phyloP scores from a whole-genome alignment of 2,329 filamentous ascomycete genomes.

The Sporothrix variecibatus region DNA sequence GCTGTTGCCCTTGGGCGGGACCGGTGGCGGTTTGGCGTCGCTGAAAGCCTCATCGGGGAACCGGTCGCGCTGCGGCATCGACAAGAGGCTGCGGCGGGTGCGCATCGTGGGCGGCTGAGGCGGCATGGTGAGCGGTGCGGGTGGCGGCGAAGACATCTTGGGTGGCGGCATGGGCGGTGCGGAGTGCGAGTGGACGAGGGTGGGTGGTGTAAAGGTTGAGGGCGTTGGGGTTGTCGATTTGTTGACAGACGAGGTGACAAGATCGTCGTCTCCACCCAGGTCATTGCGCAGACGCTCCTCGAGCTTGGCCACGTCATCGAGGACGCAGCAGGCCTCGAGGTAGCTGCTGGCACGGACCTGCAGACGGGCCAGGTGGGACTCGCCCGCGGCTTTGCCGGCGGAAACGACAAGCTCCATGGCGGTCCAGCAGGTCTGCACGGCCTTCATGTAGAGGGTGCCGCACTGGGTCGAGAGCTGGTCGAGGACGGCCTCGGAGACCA shows the following conservation, averaged over 20 bases:
- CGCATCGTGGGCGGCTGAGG: constrained; percentile 7
- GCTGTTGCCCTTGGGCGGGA: constrained; percentile 28
- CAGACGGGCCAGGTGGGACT: constrained; percentile 55
- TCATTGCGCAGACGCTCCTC: constrained; percentile 57
- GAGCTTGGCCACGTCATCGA: constrained; percentile 60
- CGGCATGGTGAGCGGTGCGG: background rate
- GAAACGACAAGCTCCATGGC: constrained; percentile 66
- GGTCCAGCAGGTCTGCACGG: constrained; percentile 69
- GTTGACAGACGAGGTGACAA: background rate
- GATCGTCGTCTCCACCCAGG: constrained; percentile 37
- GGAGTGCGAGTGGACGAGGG: constrained; percentile 16
- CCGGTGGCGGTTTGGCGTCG: constrained; percentile 18
- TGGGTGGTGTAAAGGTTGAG: background rate
- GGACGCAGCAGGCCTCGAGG: constrained; percentile 62
- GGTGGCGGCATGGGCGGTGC: constrained; percentile 15
- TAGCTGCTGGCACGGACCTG: constrained; percentile 60
- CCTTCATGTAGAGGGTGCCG: constrained; percentile 73
- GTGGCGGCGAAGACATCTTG: background rate
- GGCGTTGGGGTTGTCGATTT: background rate
- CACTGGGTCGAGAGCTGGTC: constrained; percentile 67
- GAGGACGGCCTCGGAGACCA: constrained; percentile 62
- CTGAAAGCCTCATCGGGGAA: constrained; percentile 12
- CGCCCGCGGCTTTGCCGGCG: constrained; percentile 43
- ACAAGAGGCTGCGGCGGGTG: background rate
- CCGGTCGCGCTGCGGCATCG: constrained; percentile 16